Conservation (phyloP, 805 yeast species). For the Teunomyces panamensis region DNA sequence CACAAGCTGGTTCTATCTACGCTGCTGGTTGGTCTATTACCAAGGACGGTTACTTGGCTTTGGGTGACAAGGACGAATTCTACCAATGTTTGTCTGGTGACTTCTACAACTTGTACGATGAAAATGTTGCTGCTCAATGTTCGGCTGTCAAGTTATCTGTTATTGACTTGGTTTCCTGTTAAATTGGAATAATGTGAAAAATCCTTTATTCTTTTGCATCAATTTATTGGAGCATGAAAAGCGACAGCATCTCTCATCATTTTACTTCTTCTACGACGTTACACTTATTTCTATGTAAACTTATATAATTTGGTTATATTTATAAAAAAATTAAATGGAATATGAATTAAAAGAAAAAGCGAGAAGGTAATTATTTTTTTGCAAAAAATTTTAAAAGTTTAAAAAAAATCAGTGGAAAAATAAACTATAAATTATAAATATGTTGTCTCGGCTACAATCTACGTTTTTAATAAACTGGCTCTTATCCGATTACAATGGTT, state of each 20-base stretch:
- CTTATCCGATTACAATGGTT: too few relatives aligned
- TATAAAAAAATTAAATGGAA: not conserved
- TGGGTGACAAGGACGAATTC: constrained; percentile 59
- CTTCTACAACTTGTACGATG: constrained; percentile 77
- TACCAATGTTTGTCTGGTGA: constrained; percentile 74
- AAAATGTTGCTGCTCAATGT: constrained; percentile 55
- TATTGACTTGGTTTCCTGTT: constrained; percentile 58
- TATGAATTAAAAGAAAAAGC: not conserved
- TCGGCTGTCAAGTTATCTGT: constrained; percentile 53
- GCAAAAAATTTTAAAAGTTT: not conserved
- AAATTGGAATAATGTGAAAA: constrained; percentile 8
- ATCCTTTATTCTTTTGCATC: not conserved
- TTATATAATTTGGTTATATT: not conserved
- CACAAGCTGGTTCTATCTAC: constrained; percentile 51
- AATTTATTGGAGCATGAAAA: not conserved
- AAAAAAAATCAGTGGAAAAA: too few relatives aligned
- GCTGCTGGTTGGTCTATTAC: constrained; percentile 28
- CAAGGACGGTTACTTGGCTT: constrained; percentile 58
- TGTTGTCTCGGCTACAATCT: too few relatives aligned
- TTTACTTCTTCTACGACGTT: constrained; percentile 4
- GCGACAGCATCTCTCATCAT: not conserved
- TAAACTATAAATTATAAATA: too few relatives aligned
- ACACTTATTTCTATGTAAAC: not conserved
- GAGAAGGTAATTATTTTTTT: too few relatives aligned
- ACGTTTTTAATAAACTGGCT: too few relatives aligned